Evolutionary conservation across 1,284 basidiomycete genomes (phyloP).

Genomic region (Ganoderma sp.): DNA sequence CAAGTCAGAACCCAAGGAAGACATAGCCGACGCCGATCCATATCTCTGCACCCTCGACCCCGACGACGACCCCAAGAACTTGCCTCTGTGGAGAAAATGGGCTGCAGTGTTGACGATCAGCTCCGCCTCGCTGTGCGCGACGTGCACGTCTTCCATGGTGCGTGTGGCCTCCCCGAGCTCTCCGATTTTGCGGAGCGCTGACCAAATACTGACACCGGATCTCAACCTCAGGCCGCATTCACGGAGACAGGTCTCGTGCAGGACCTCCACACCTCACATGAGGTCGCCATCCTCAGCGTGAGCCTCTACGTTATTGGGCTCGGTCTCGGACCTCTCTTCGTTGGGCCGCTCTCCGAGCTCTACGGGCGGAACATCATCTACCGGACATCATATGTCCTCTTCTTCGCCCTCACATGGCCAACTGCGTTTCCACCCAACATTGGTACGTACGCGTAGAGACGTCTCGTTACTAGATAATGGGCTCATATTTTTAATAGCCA

Average conservation of each 20-base stretch:
- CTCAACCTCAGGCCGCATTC: conserved; percentile 57
- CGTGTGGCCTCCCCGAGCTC: conserved; percentile 28
- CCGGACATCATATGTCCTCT: conserved; percentile 45
- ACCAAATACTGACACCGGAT: background rate
- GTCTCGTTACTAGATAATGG: conserved; percentile 46
- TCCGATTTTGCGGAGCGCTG: background rate
- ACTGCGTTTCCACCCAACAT: conserved; percentile 58
- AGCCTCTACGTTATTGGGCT: conserved; percentile 74
- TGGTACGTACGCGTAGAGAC: conserved; percentile 38
- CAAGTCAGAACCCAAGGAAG: background rate
- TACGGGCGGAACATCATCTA: conserved; percentile 53
- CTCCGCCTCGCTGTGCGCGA: conserved; percentile 63
- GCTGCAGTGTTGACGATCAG: conserved; percentile 60
- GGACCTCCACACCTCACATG: conserved; percentile 65
- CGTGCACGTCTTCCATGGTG: conserved; percentile 76
- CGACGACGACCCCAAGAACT: conserved; percentile 58
- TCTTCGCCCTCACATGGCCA: conserved; percentile 55
- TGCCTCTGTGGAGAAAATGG: conserved; percentile 60
- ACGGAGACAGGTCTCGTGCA: conserved; percentile 65
- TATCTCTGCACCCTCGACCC: conserved; percentile 48
- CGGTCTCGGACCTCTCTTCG: conserved; percentile 54
- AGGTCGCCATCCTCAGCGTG: conserved; percentile 73
- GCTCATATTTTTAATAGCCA: conserved; percentile 43
- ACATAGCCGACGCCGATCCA: conserved; percentile 8
- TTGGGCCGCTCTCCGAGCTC: conserved; percentile 61